Conservation (phyloP, 352 stramenopile genomes). For the Phytophthora rubi region DNA sequence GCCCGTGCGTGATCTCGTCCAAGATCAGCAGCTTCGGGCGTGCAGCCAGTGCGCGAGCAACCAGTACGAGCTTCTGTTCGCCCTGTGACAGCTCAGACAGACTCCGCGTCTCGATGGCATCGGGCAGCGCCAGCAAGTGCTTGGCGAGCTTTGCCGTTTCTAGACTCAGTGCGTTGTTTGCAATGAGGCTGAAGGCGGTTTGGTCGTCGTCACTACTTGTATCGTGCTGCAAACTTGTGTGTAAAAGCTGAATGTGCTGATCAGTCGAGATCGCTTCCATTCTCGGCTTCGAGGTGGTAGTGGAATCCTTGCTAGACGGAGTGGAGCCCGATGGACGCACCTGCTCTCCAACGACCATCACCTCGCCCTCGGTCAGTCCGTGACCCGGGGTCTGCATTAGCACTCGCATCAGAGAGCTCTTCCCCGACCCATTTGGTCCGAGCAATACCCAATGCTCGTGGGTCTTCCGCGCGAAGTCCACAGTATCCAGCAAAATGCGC, state of each 20-base stretch:
- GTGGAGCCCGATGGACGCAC: constrained; percentile 8
- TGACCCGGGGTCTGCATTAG: constrained; percentile 68
- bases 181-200: constrained; percentile 47
- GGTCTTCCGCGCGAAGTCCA: constrained; percentile 57
- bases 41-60: constrained; percentile 80
- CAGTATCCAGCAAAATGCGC: constrained; percentile 53
- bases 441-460: constrained; percentile 75
- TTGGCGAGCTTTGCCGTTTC: constrained; percentile 43
- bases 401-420: constrained; percentile 80
- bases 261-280: constrained; percentile 92
- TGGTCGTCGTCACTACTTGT: constrained; percentile 22
- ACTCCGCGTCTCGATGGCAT: constrained; percentile 39
- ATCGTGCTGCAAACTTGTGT: constrained; percentile 41
- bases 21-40: constrained; percentile 86
- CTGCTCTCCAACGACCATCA: constrained; percentile 43
- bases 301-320: background rate
- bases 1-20: constrained; percentile 92
- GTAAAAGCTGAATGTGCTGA: constrained; percentile 84
- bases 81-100: constrained; percentile 90
- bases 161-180: constrained; percentile 46
- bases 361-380: constrained; percentile 49
- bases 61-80: constrained; percentile 92
- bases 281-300: constrained; percentile 5
- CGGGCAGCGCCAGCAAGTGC: constrained; percentile 44
- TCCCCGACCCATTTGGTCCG: constrained; percentile 77